These are phyloP conservation scores for Chlorella sp. DNA, from an alignment of 139 green algal genomes.

Conservation along the genomic window DNA sequence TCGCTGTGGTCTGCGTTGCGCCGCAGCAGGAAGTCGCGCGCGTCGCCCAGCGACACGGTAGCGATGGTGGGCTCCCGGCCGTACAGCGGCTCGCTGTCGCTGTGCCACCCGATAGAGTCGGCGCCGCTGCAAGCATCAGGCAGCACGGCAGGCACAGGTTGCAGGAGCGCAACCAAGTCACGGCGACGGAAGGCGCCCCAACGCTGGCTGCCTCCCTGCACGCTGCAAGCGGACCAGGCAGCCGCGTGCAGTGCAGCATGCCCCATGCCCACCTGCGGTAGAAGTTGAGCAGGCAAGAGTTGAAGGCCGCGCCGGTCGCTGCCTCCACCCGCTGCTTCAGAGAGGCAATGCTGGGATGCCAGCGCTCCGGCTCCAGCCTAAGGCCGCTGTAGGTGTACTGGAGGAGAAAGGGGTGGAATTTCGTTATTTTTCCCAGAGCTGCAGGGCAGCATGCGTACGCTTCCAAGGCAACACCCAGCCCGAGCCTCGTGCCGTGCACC, in stretches of 20 bases:
- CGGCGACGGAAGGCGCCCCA: too few relatives aligned
- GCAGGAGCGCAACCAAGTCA: too few relatives aligned
- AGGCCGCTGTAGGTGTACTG: constrained; percentile 66
- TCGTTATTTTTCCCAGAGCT: too few relatives aligned
- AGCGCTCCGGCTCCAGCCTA: constrained; percentile 41
- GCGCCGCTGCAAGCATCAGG: constrained; percentile 42
- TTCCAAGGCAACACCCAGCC: too few relatives aligned
- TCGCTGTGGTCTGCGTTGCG: constrained; percentile 39
- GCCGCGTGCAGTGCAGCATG: background rate
- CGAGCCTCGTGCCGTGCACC: too few relatives aligned
- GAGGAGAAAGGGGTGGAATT: background rate
- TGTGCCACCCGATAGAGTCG: constrained; percentile 65
- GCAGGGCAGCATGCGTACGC: too few relatives aligned
- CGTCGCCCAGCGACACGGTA: constrained; percentile 67
- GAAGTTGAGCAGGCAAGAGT: constrained; percentile 65
- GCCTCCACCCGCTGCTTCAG: constrained; percentile 42
- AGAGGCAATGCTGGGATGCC: constrained; percentile 8
- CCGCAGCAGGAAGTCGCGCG: constrained; percentile 63
- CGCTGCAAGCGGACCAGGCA: too few relatives aligned
- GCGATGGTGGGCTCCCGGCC: constrained; percentile 41
- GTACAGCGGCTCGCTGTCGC: constrained; percentile 67
- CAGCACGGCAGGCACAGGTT: background rate
- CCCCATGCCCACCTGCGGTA: constrained; percentile 43
- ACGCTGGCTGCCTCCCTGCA: too few relatives aligned
- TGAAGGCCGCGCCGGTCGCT: constrained; percentile 41